These are phyloP conservation scores for Sugiyamaella grinbergsii DNA, from an alignment of 1,139 yeast genomes.

Conservation along the genomic window DNA sequence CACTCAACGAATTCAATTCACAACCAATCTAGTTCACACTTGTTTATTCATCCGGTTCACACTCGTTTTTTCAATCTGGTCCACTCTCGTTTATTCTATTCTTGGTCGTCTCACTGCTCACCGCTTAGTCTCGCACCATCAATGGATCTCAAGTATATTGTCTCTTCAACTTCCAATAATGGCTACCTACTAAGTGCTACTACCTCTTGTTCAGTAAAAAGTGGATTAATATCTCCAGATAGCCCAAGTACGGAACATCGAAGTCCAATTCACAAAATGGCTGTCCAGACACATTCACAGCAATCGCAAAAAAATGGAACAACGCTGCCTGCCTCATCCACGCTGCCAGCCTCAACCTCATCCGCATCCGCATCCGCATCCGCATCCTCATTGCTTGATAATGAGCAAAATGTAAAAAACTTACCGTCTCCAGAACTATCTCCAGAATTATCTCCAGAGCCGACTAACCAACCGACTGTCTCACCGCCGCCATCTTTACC, in stretches of 20 bases:
- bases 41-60: neutral
- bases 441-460: conserved; percentile 22
- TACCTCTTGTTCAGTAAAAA: conserved; percentile 6
- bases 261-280: no score
- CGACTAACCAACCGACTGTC: no score
- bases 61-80: neutral
- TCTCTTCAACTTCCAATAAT: conserved; percentile 9
- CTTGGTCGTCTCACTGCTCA: neutral
- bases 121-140: neutral
- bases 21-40: neutral
- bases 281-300: no score
- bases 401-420: conserved; percentile 7
- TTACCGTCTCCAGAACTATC: conserved; percentile 32
- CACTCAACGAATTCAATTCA: neutral
- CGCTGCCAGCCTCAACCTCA: neutral
- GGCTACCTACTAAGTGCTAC: neutral
- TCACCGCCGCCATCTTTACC: neutral
- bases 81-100: no score
- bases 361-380: neutral
- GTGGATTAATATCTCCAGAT: conserved; percentile 20
- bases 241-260: conserved; percentile 1
- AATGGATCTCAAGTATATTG: conserved; percentile 26
- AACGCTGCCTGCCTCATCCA: neutral
- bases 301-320: no score
- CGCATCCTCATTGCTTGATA: neutral